Base-by-base conservation (phyloP, 805 yeast genomes). In the Pichia heedii region DNA sequence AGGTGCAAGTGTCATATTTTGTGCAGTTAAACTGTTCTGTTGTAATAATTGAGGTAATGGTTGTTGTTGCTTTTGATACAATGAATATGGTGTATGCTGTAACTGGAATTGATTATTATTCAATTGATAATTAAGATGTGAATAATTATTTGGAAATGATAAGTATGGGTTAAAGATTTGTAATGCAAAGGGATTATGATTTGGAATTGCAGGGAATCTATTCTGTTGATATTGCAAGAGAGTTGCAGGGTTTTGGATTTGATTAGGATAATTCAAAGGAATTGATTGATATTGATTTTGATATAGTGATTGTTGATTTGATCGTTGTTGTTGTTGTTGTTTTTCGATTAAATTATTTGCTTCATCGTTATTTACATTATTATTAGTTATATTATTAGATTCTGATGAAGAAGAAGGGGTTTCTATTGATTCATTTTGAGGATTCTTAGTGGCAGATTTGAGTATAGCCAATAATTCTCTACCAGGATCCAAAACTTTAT, bases 391-490 rank as follows among this genome's bases (percentile, higher is more conserved):
- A 33, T 13, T 10, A 27, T 15, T 21, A 16, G 33, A 19, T 9
- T 29, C 27, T 15, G 33, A 24, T 36, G 32, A 10, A 10, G 10
- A 13, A 29, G 32, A 12, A 13, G 13, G 13, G 15, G 6, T 15
- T 10, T 29, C 32, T 13, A 4, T 29, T 29, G 32, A 29, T 10
- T 29, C 27, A 36, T 33, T 35, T 36, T 55, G 57, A 32, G 55
- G 53, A 16, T 55, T 57, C 26, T 58, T 59, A 8, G 73, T 69
- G 16, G 75, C 73, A 38, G 63, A 59, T 49, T 74, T 77, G 47
- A 84, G 67, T 58, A 82, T 71, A 48, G 81, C 76, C 54, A 84
- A 70, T 45, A 84, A 60, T 42, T 81, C 90, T 68, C 90, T 79
- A 29, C 93, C 93, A 1, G 88, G 87, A 60, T 83, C 90, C 24